Percentiles rank a stretch among this genome's conserved stretches.
Conservation (phyloP, 257 asterid genomes). For the Craterostigma plantagineum region DNA sequence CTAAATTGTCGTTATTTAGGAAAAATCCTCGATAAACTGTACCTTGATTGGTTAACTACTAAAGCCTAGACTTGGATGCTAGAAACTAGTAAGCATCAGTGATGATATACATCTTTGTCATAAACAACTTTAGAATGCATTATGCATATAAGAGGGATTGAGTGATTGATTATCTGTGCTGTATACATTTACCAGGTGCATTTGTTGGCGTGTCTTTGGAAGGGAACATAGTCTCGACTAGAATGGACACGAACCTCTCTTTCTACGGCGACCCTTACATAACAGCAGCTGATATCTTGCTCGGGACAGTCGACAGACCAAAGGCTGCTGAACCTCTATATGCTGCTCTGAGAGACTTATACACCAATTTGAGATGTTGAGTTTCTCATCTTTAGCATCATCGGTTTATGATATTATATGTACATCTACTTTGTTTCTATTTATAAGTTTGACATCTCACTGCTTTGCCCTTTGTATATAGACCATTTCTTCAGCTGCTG, state of each 20-base stretch:
- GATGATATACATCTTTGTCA: not conserved
- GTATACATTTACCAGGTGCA: conserved; percentile 45
- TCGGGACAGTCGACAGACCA: conserved; percentile 79
- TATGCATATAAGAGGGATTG: no score
- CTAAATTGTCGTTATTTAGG: not conserved
- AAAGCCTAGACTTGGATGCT: no score
- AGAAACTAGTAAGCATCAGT: no score
- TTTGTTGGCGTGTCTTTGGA: conserved; percentile 91
- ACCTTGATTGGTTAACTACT: not conserved
- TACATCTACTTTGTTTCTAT: no score
- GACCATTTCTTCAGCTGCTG: no score
- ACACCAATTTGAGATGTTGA: conserved; percentile 30
- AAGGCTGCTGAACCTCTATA: conserved; percentile 89
- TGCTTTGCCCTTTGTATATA: no score
- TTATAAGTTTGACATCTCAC: no score
- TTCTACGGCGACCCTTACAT: conserved; percentile 96
- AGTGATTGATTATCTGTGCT: conserved; percentile 5
- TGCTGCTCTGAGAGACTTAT: conserved; percentile 55
- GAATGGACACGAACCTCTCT: conserved; percentile 85
- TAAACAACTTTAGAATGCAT: not conserved
- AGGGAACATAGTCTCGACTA: conserved; percentile 71
- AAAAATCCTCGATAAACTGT: no score
- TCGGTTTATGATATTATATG: no score
- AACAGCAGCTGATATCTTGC: conserved; percentile 80
- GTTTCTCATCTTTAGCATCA: no score